These are phyloP conservation scores for Clitopilus hobsonii DNA, from an alignment of 768 basidiomycete genomes.

Conservation along the genomic window DNA sequence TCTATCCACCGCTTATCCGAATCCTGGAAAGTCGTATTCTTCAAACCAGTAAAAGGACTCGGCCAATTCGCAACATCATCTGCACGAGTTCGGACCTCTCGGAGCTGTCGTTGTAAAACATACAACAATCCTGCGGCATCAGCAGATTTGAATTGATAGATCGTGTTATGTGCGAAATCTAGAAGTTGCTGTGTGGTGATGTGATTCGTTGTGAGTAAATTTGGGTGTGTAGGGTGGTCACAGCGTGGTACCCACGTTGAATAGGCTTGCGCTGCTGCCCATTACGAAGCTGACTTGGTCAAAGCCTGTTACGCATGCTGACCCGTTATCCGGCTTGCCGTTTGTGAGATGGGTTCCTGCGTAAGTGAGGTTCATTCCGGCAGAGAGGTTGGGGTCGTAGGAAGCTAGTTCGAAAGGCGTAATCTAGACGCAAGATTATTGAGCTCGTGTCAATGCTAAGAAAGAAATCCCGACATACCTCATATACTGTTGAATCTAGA, in stretches of 20 bases:
- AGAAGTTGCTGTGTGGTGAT: slow-evolving; percentile 38
- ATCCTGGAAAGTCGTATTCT: slow-evolving; percentile 46
- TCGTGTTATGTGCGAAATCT: slow-evolving; percentile 36
- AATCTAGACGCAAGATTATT: not conserved
- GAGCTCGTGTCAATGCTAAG: not conserved
- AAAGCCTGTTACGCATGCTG: slow-evolving; percentile 67
- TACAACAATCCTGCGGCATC: slow-evolving; percentile 40
- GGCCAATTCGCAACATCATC: slow-evolving; percentile 71
- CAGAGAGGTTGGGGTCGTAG: slow-evolving; percentile 63
- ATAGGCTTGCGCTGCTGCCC: slow-evolving; percentile 68
- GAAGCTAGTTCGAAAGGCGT: slow-evolving; percentile 20
- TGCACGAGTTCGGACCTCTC: slow-evolving; percentile 43
- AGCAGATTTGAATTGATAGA: slow-evolving; percentile 30
- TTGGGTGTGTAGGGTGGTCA: not conserved
- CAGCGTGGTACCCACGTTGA: slow-evolving; percentile 40
- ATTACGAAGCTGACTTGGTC: slow-evolving; percentile 74
- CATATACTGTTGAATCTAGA: slow-evolving; percentile 48
- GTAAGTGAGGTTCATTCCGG: slow-evolving; percentile 59
- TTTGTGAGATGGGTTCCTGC: slow-evolving; percentile 62
- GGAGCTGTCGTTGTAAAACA: slow-evolving; percentile 43
- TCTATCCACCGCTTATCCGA: slow-evolving; percentile 47
- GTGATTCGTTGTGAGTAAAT: not conserved
- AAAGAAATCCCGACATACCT: slow-evolving; percentile 31
- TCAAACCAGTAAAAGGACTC: slow-evolving; percentile 52
- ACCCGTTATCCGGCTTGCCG: slow-evolving; percentile 47